These are phyloP conservation scores for Graphilbum fragrans DNA, from an alignment of 2,329 filamentous ascomycete species.

Conservation along the genomic window DNA sequence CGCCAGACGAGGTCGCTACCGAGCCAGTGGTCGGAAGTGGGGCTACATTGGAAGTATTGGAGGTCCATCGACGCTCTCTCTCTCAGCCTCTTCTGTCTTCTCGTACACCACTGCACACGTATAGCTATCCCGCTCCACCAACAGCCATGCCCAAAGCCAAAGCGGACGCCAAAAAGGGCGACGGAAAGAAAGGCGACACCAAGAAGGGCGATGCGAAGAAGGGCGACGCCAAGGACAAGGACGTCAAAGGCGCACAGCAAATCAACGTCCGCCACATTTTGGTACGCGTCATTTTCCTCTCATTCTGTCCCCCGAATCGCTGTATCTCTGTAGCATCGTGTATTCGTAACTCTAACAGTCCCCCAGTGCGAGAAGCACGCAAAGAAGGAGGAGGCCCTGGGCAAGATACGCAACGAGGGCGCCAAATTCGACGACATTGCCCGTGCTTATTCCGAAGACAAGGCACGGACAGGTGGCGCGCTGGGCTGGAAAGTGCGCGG, in stretches of 20 bases:
- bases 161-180: constrained; percentile 11
- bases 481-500: constrained; percentile 65
- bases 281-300: constrained; percentile 18
- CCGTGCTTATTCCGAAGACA: constrained; percentile 62
- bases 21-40: too few relatives aligned
- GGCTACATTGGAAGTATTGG: too few relatives aligned
- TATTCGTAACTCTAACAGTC: not conserved
- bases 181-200: constrained; percentile 5
- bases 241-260: constrained; percentile 13
- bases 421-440: constrained; percentile 67
- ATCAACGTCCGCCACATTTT: constrained; percentile 68
- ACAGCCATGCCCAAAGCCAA: constrained; percentile 12
- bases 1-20: too few relatives aligned
- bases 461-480: constrained; percentile 57
- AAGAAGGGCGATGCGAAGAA: constrained; percentile 3
- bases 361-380: constrained; percentile 57
- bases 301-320: not conserved
- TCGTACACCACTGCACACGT: too few relatives aligned
- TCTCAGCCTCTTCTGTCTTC: too few relatives aligned
- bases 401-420: constrained; percentile 49
- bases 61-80: too few relatives aligned
- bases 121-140: not conserved
- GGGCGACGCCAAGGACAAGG: constrained; percentile 6
- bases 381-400: constrained; percentile 67
- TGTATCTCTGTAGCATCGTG: too few relatives aligned